A percentile compares a stretch with the other conserved stretches of the same genome.
Evolutionary conservation across 768 basidiomycete genomes (phyloP).

Genomic region (Dictyophora rubrovolvata): DNA sequence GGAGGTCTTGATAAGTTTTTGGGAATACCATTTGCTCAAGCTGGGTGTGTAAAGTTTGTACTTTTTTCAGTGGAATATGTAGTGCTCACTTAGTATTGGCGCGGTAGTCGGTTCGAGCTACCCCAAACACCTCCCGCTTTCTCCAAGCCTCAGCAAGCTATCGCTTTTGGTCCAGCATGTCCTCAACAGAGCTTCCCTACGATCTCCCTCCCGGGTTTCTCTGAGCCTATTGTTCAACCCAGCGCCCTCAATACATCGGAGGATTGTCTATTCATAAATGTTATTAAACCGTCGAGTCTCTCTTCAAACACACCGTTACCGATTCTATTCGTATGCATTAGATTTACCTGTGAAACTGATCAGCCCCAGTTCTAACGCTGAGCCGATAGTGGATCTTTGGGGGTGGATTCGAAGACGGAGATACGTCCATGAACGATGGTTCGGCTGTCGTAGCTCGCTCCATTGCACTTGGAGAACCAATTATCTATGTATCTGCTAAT

Average conservation of each 20-base stretch:
- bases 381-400: slow-evolving; percentile 21
- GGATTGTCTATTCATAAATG: slow-evolving; percentile 39
- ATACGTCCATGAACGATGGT: slow-evolving; percentile 14
- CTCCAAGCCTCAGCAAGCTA: slow-evolving; percentile 26
- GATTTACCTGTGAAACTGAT: background rate
- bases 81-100: background rate
- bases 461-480: slow-evolving; percentile 22
- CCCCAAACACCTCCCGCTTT: slow-evolving; percentile 17
- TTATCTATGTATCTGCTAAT: slow-evolving; percentile 31
- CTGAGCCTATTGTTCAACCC: slow-evolving; percentile 7
- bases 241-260: background rate
- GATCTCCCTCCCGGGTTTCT: slow-evolving; percentile 13
- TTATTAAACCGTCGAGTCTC: slow-evolving; percentile 34
- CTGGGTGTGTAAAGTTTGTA: slow-evolving; percentile 22
- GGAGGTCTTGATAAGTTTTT: slow-evolving; percentile 23
- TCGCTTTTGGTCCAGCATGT: slow-evolving; percentile 28
- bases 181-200: slow-evolving; percentile 25
- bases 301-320: slow-evolving; percentile 36
- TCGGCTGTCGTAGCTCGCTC: slow-evolving; percentile 23
- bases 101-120: background rate
- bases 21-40: slow-evolving; percentile 32
- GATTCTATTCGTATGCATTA: slow-evolving; percentile 35
- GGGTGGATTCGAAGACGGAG: slow-evolving; percentile 26
- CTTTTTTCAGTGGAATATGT: background rate
- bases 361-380: slow-evolving; percentile 25